Evolutionary conservation across 257 asterid genomes (phyloP).

Genomic region (Verbena officinalis): DNA sequence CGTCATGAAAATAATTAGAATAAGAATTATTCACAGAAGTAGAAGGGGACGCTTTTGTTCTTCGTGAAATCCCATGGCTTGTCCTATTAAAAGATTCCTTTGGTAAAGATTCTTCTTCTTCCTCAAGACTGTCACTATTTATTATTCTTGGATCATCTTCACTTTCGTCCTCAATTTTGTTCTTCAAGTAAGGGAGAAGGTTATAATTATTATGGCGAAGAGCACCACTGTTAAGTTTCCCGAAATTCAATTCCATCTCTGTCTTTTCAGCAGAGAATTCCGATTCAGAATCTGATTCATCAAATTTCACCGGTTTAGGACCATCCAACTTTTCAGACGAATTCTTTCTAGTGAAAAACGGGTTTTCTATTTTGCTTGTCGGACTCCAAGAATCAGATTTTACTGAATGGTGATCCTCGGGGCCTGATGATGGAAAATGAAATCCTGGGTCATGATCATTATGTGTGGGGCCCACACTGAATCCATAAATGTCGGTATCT

Average conservation of each 20-base stretch:
- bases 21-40: slow-evolving; percentile 32
- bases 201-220: slow-evolving; percentile 61
- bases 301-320: slow-evolving; percentile 40
- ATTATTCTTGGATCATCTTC: slow-evolving; percentile 33
- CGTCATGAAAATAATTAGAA: slow-evolving; percentile 35
- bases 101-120: slow-evolving; percentile 44
- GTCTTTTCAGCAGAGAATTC: slow-evolving; percentile 33
- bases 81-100: slow-evolving; percentile 38
- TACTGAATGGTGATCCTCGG: slow-evolving; percentile 20
- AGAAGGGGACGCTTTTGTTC: slow-evolving; percentile 56
- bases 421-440: slow-evolving; percentile 45
- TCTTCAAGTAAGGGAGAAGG: slow-evolving; percentile 44
- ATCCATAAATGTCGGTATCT: slow-evolving; percentile 45
- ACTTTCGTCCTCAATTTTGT: slow-evolving; percentile 36
- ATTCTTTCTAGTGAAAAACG: slow-evolving; percentile 36
- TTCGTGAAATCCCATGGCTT: slow-evolving; percentile 55
- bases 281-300: slow-evolving; percentile 64
- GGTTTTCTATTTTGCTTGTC: slow-evolving; percentile 36
- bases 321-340: slow-evolving; percentile 34
- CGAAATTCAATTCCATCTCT: slow-evolving; percentile 36
- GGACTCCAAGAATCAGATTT: slow-evolving; percentile 39
- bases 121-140: slow-evolving; percentile 51
- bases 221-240: slow-evolving; percentile 66
- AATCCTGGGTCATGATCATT: slow-evolving; percentile 49
- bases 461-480: slow-evolving; percentile 41